Conservation (phyloP, 768 basidiomycete species). For the Tremella mesenterica region DNA sequence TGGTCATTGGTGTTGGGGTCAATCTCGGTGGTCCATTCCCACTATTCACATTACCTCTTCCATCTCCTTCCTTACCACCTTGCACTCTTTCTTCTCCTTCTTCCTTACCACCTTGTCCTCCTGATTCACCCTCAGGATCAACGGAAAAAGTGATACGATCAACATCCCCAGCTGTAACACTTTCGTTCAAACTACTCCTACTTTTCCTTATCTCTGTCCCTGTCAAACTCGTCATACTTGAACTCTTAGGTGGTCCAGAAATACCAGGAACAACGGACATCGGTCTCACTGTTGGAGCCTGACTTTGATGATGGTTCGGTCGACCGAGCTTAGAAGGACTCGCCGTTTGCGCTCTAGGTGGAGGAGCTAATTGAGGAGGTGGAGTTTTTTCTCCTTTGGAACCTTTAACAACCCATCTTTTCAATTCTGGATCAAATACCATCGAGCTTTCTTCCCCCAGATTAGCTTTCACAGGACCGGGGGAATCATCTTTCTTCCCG, state of each 20-base stretch:
- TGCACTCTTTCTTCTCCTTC: no score
- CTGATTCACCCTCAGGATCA: not conserved
- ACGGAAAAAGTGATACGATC: not conserved
- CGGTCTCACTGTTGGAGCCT: no score
- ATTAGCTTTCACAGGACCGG: slow-evolving; percentile 75
- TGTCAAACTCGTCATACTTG: no score
- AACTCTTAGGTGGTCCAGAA: no score
- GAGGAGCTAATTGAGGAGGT: slow-evolving; percentile 48
- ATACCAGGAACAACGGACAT: no score
- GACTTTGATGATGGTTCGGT: no score
- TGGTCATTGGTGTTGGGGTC: slow-evolving; percentile 47
- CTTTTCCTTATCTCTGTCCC: no score
- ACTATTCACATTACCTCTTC: no score
- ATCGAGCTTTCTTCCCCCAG: slow-evolving; percentile 84
- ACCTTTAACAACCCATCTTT: slow-evolving; percentile 93
- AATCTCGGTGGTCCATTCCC: slow-evolving; percentile 2
- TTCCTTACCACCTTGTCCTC: not conserved
- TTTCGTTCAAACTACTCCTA: no score
- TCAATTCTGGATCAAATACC: slow-evolving; percentile 88
- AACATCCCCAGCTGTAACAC: slow-evolving; percentile 6
- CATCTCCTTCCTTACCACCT: no score
- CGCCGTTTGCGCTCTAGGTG: slow-evolving; percentile 73
- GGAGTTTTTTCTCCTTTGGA: slow-evolving; percentile 48
- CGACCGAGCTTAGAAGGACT: slow-evolving; percentile 54
- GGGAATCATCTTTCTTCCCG: slow-evolving; percentile 52